A percentile compares a stretch with the other conserved stretches of the same genome.
These are phyloP conservation scores for Gossypium raimondii DNA, from an alignment of 345 rosid species.

Conservation along the genomic window DNA sequence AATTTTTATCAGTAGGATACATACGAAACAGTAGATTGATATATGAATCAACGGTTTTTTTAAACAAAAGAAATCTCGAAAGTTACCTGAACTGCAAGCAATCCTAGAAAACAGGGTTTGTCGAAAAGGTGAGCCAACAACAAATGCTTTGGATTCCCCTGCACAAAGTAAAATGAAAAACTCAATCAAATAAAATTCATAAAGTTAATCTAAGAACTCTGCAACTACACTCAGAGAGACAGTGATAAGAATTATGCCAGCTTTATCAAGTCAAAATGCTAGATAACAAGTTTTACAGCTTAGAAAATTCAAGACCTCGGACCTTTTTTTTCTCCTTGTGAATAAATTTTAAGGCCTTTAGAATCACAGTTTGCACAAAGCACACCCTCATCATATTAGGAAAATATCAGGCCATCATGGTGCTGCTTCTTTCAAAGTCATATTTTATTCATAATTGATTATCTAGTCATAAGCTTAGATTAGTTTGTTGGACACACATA, in stretches of 20 bases:
- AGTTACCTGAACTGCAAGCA: slow-evolving; percentile 75
- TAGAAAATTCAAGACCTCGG: background rate
- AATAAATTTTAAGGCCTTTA: background rate
- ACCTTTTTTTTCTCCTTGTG: background rate
- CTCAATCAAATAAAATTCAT: slow-evolving; percentile 21
- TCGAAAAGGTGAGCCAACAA: slow-evolving; percentile 90
- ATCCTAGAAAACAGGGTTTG: slow-evolving; percentile 94
- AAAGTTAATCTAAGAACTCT: background rate
- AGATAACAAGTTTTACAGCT: background rate
- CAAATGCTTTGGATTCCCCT: slow-evolving; percentile 82
- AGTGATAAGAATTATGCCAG: background rate
- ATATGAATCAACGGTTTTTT: background rate
- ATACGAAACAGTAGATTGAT: background rate
- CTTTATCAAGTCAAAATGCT: background rate
- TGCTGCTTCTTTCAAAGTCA: background rate
- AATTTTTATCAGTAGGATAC: background rate
- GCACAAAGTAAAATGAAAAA: slow-evolving; percentile 23
- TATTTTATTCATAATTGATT: background rate
- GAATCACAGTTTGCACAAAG: background rate
- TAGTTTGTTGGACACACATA: background rate
- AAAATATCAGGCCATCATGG: background rate
- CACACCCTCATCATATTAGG: background rate
- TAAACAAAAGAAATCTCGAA: background rate
- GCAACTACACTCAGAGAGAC: background rate
- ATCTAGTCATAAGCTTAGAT: background rate